Evolutionary conservation across 2,329 filamentous ascomycete species (phyloP).

Genomic region (Aspergillus chevalieri): DNA sequence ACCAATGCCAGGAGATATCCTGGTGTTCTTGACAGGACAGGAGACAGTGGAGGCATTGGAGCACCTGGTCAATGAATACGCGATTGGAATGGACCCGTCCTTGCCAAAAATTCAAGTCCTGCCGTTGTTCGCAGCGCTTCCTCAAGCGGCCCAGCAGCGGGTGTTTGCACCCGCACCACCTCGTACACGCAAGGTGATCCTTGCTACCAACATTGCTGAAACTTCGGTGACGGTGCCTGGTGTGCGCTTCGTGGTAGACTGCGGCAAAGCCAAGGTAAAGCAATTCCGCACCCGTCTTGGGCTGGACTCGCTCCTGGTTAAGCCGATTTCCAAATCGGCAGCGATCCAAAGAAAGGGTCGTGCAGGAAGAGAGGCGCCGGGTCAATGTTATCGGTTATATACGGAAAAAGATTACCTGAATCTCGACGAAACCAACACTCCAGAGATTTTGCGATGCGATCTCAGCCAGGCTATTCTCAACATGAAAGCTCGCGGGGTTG

Average conservation of each 20-base stretch:
- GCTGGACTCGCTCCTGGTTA: constrained; percentile 83
- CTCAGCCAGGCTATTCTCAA: constrained; percentile 78
- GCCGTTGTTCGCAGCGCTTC: constrained; percentile 83
- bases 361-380: constrained; percentile 84
- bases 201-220: constrained; percentile 97
- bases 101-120: constrained; percentile 64
- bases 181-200: constrained; percentile 77
- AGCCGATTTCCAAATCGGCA: constrained; percentile 87
- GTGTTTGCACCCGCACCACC: constrained; percentile 72
- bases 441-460: constrained; percentile 88
- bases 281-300: constrained; percentile 79
- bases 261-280: constrained; percentile 90
- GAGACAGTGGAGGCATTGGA: constrained; percentile 84
- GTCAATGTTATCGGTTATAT: constrained; percentile 85
- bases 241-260: constrained; percentile 84
- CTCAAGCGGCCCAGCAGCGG: constrained; percentile 76
- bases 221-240: constrained; percentile 94
- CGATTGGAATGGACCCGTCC: constrained; percentile 63
- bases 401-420: constrained; percentile 68
- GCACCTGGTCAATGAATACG: constrained; percentile 73
- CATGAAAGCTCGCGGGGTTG: constrained; percentile 86
- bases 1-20: constrained; percentile 84
- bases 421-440: constrained; percentile 67
- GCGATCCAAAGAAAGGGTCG: constrained; percentile 87
- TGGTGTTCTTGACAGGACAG: constrained; percentile 88